A percentile compares a stretch with the other conserved stretches of the same genome.
These are phyloP conservation scores for Exophiala sp. DNA, from an alignment of 2,329 filamentous ascomycete species.

Conservation along the genomic window DNA sequence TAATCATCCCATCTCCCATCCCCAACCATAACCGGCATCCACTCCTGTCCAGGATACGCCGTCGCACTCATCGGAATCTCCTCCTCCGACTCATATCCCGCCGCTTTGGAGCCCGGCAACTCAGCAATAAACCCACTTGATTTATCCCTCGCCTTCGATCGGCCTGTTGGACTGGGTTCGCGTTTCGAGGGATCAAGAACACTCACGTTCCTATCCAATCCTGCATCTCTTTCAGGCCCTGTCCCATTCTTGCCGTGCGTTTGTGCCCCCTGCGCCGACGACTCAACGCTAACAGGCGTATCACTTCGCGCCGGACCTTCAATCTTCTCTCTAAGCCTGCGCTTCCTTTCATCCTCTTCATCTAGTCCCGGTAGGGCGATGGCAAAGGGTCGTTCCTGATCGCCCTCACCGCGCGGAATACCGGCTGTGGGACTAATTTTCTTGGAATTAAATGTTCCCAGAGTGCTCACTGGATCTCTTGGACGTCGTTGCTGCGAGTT, in stretches of 20 bases:
- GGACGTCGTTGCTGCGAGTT: conserved; percentile 13
- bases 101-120: conserved; percentile 32
- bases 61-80: conserved; percentile 49
- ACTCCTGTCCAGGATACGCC: conserved; percentile 41
- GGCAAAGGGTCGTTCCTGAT: conserved; percentile 37
- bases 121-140: conserved; percentile 29
- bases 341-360: conserved; percentile 3
- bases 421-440: conserved; percentile 28
- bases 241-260: background rate
- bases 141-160: conserved; percentile 29
- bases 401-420: conserved; percentile 33
- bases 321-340: background rate
- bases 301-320: conserved; percentile 4
- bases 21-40: conserved; percentile 24
- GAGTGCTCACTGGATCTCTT: conserved; percentile 13
- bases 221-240: background rate
- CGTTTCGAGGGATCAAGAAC: conserved; percentile 5
- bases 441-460: conserved; percentile 36
- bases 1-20: conserved; percentile 23
- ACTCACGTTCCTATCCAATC: conserved; percentile 3
- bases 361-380: conserved; percentile 34
- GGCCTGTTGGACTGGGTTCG: background rate
- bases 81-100: conserved; percentile 40
- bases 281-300: conserved; percentile 14
- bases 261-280: background rate